Evolutionary conservation across 164 flowering plant species (phyloP).

Genomic region (Nelumbo lutea): DNA sequence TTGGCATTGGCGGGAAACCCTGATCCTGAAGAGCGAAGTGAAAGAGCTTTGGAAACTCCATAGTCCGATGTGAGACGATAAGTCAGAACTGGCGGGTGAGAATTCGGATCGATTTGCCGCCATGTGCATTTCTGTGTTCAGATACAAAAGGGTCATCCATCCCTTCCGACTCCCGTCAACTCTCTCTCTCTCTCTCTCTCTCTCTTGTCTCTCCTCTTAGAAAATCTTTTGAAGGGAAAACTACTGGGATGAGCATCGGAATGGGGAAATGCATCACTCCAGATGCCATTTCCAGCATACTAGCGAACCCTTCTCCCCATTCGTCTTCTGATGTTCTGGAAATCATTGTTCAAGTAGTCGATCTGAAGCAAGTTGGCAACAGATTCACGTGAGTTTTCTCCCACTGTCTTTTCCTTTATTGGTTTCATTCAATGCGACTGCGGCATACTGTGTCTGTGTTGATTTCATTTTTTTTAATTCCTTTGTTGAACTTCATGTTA

Average conservation of each 20-base stretch:
- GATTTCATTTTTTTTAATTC: no score
- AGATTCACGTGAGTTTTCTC: slow-evolving; percentile 50
- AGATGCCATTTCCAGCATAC: slow-evolving; percentile 57
- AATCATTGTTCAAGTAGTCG: slow-evolving; percentile 69
- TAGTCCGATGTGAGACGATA: no score
- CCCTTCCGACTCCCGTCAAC: not conserved
- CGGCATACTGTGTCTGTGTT: no score
- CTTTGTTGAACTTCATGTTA: no score
- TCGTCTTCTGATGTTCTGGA: slow-evolving; percentile 50
- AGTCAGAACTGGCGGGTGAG: slow-evolving; percentile 3
- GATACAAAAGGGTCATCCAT: slow-evolving; percentile 6
- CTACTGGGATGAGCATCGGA: not conserved
- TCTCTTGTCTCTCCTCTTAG: not conserved
- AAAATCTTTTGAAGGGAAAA: not conserved
- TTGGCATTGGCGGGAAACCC: no score
- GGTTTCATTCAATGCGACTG: not conserved
- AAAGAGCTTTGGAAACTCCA: no score
- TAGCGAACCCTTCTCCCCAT: slow-evolving; percentile 71
- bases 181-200: not conserved
- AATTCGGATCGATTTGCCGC: slow-evolving; percentile 8
- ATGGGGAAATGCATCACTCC: slow-evolving; percentile 55
- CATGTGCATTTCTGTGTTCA: not conserved
- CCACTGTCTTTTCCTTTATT: not conserved
- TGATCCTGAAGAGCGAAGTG: no score
- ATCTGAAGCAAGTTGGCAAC: slow-evolving; percentile 72